Percentiles rank a stretch among this genome's conserved stretches.
Conservation (phyloP, 1,139 yeast species). For the Blastobotrys buckinghamii region DNA sequence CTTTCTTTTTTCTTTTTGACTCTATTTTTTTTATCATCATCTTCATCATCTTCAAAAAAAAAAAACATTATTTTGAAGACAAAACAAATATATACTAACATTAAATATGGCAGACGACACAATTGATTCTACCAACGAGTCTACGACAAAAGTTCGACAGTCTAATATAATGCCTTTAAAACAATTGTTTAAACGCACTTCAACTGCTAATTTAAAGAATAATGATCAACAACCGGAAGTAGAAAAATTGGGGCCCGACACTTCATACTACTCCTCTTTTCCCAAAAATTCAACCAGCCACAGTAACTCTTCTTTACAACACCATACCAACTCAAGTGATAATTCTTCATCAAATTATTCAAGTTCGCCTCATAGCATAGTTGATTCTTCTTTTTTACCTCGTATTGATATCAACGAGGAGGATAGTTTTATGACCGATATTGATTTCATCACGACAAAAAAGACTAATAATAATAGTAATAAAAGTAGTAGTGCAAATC, state of each 20-base stretch:
- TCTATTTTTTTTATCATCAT: too few species aligned
- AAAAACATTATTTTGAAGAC: too few species aligned
- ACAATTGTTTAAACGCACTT: slow-evolving; percentile 10
- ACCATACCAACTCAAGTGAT: background rate
- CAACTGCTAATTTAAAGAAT: slow-evolving; percentile 4
- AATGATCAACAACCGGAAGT: background rate
- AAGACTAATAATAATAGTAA: slow-evolving; percentile 4
- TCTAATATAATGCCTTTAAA: slow-evolving; percentile 6
- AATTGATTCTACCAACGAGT: background rate
- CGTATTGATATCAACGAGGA: slow-evolving; percentile 8
- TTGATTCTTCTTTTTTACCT: slow-evolving; percentile 9
- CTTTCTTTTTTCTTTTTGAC: background rate
- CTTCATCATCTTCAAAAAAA: too few species aligned
- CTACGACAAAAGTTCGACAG: background rate
- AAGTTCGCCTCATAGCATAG: slow-evolving; percentile 6
- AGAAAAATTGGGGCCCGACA: slow-evolving; percentile 4
- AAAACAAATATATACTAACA: too few species aligned
- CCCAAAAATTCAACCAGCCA: slow-evolving; percentile 1
- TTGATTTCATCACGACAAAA: background rate
- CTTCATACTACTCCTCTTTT: slow-evolving; percentile 10
- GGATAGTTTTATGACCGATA: background rate
- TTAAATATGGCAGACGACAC: background rate
- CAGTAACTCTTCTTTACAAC: background rate
- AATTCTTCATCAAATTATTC: slow-evolving; percentile 3
- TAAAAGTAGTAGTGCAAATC: too few species aligned